These are phyloP conservation scores for Phytomonas sp. DNA, from an alignment of 208 protist species.

Conservation along the genomic window DNA sequence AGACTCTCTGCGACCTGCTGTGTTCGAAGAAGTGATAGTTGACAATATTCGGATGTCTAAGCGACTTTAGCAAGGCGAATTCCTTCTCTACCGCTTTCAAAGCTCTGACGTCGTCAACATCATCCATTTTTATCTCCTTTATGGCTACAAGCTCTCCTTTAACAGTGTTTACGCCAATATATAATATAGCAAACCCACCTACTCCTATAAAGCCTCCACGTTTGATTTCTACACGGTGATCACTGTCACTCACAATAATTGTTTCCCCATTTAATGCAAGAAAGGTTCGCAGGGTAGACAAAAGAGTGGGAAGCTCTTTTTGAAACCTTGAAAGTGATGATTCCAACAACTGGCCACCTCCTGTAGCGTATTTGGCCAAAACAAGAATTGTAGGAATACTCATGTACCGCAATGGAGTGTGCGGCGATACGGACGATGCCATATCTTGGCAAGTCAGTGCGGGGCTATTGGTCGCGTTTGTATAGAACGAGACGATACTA, in stretches of 20 bases:
- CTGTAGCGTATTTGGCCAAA: neutral
- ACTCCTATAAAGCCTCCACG: constrained; percentile 67
- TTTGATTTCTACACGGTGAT: constrained; percentile 57
- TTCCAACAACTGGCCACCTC: neutral
- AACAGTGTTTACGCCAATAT: constrained; percentile 70
- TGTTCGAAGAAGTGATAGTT: constrained; percentile 85
- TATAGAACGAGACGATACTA: constrained; percentile 11
- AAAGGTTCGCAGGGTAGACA: constrained; percentile 46
- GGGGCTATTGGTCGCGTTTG: neutral
- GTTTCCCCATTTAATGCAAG: constrained; percentile 50
- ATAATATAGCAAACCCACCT: constrained; percentile 85
- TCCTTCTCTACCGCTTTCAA: constrained; percentile 72
- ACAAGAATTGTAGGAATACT: neutral
- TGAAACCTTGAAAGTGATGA: constrained; percentile 6
- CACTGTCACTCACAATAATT: constrained; percentile 55
- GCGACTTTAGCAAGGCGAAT: constrained; percentile 74
- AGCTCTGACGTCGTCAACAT: constrained; percentile 58
- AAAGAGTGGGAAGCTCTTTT: constrained; percentile 35
- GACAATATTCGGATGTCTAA: constrained; percentile 86
- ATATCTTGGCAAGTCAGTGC: neutral
- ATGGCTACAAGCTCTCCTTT: constrained; percentile 80
- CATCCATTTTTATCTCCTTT: constrained; percentile 81
- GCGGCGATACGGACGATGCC: neutral
- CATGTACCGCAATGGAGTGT: neutral
- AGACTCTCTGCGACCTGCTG: constrained; percentile 76